These are phyloP conservation scores for Lupinus albus DNA, from an alignment of 306 rosid genomes.

Conservation along the genomic window DNA sequence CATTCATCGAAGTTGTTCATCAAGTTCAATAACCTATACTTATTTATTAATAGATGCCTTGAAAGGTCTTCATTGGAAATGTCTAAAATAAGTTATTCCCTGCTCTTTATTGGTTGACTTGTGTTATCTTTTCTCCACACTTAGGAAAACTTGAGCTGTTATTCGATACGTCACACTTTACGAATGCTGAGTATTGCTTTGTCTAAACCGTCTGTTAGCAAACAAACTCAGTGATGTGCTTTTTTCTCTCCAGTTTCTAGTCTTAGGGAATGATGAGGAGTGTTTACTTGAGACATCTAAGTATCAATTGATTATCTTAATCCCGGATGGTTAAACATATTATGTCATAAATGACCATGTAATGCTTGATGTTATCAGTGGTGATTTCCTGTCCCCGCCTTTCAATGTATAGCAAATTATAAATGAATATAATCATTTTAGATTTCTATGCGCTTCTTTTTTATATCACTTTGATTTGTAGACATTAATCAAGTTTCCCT, in stretches of 20 bases:
- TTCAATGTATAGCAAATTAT: background rate
- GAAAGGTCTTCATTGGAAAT: background rate
- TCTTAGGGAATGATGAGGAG: background rate
- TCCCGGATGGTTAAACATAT: background rate
- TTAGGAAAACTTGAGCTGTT: constrained; percentile 23
- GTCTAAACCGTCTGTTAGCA: background rate
- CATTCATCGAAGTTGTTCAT: background rate
- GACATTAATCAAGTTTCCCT: constrained; percentile 33
- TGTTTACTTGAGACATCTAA: background rate
- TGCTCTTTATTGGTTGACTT: background rate
- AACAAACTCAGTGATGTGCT: background rate
- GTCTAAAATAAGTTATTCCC: background rate
- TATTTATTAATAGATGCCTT: background rate
- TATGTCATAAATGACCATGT: constrained; percentile 2
- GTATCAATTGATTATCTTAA: constrained; percentile 2
- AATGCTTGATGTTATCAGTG: constrained; percentile 22
- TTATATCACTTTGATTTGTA: background rate
- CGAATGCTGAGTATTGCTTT: background rate
- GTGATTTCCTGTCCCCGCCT: background rate
- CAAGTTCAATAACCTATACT: background rate
- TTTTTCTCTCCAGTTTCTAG: background rate
- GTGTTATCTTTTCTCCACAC: background rate
- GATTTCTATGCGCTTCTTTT: background rate
- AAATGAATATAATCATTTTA: constrained; percentile 8
- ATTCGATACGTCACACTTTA: background rate